phyloP scores from a whole-genome alignment of 2,329 filamentous ascomycete species.

The Domatiomyces globalis region DNA sequence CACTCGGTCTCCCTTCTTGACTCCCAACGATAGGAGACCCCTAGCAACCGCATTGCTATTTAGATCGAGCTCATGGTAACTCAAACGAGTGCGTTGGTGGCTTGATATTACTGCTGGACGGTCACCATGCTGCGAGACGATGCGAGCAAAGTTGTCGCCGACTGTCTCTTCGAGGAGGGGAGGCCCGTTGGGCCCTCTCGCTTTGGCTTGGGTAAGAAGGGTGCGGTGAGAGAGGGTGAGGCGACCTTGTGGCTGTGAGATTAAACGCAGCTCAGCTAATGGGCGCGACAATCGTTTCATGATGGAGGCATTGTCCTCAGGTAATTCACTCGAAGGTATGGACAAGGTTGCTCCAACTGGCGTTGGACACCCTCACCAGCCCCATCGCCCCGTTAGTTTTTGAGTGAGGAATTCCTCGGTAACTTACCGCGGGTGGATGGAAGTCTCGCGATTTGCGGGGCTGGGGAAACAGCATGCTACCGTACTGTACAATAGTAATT shows the following conservation, averaged over 20 bases:
- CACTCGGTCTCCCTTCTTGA: slow-evolving; percentile 47
- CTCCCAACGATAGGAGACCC: slow-evolving; percentile 15
- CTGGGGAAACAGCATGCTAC: too few relatives aligned
- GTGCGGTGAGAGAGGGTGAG: not conserved
- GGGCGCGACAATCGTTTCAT: not conserved
- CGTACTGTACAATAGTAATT: too few relatives aligned
- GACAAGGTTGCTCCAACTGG: not conserved
- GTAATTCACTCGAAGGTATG: not conserved
- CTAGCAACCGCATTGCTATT: slow-evolving; percentile 17
- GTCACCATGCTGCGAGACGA: slow-evolving; percentile 32
- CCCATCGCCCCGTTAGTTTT: too few relatives aligned
- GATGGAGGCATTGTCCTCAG: not conserved
- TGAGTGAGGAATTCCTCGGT: too few relatives aligned
- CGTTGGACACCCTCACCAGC: not conserved
- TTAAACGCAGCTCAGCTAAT: not conserved
- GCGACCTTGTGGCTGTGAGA: not conserved
- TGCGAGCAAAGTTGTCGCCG: slow-evolving; percentile 31
- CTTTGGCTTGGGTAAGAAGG: slow-evolving; percentile 12
- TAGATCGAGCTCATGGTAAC: slow-evolving; percentile 60
- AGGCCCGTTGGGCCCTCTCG: slow-evolving; percentile 20
- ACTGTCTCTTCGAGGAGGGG: slow-evolving; percentile 35
- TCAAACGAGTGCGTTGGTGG: slow-evolving; percentile 51
- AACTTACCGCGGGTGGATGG: too few relatives aligned
- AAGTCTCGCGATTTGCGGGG: too few relatives aligned
- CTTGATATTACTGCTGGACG: slow-evolving; percentile 44